Evolutionary conservation across 169 alveolate genomes (phyloP).

Genomic region (Perkinsus chesapeaki): DNA sequence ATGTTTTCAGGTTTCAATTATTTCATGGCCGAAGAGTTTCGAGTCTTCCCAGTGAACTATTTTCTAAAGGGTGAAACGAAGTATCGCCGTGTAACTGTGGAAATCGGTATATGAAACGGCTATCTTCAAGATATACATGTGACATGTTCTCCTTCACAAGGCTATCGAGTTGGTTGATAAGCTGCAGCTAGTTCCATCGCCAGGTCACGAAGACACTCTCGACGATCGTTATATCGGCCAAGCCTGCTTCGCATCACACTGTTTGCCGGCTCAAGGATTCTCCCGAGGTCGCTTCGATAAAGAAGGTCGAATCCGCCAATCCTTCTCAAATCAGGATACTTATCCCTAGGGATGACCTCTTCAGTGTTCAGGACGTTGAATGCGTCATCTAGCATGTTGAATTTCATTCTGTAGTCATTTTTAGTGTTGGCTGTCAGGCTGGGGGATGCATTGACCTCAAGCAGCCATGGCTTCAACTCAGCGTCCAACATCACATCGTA

Average conservation of each 20-base stretch:
- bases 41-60: no score
- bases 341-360: conserved; percentile 15
- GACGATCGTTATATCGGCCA: not conserved
- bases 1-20: no score
- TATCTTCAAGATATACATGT: no score
- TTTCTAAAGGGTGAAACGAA: no score
- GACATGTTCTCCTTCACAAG: not conserved
- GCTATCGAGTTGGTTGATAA: not conserved
- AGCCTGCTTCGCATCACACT: not conserved
- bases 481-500: conserved; percentile 6
- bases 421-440: conserved; percentile 78
- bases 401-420: conserved; percentile 74
- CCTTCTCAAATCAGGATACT: not conserved
- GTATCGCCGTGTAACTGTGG: no score
- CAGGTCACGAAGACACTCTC: not conserved
- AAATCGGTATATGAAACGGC: no score
- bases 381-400: conserved; percentile 76
- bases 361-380: conserved; percentile 79
- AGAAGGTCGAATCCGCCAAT: conserved; percentile 28
- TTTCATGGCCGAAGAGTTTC: no score
- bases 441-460: conserved; percentile 84
- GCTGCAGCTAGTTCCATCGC: not conserved
- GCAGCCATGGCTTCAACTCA: conserved; percentile 64
- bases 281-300: not conserved
- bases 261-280: not conserved